Evolutionary conservation across 768 basidiomycete genomes (phyloP), one percentile per base, ranked within the genome.

Genomic region (Amanita thiersii): DNA sequence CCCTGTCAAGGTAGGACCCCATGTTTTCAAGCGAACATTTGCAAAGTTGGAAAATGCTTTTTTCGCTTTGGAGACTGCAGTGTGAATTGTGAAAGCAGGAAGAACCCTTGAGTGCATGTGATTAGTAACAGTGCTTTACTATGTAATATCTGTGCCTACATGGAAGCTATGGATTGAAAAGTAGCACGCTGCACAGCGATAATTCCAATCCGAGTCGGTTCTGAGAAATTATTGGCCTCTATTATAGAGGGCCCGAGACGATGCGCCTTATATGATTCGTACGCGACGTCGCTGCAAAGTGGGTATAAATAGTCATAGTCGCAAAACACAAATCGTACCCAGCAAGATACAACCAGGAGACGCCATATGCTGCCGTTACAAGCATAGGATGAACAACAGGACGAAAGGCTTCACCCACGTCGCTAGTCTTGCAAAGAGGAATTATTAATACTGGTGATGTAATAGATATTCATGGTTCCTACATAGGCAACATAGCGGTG

Each of bases 21-120:
- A 88, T 0, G 69, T 58, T 55, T 74, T 79, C 21, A 86, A 47
- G 30, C 73, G 70, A 6, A 69, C 68, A 52, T 73, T 84, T 43
- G 72, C 61, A 23, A 67, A 69, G 43, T 77, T 77, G 32, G 59
- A 65, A 55, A 86, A 85, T 2, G 75, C 73, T 44, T 76, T 79
- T 53, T 78, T 79, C 2, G 84, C 72, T 53, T 86, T 80, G 20
- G 72, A 75, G 34, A 90, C 87, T 4, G 82, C 75, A 1, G 83
- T 84, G 56, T 91, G 87, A 41, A 91, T 89, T 1, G 87, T 91
- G 44, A 91, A 71, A 0, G 86, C 86, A 1, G 86, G 86, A 14
- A 88, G 71, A 3, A 79, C 85, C 85, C 85, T 87, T 50, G 17
- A 47, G 43, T 46, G 28, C 39, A 42, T 31, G 39, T 38, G 11